Base-by-base conservation (phyloP, 2,329 filamentous ascomycete species). In the Ploettnerulaceae sp. region DNA sequence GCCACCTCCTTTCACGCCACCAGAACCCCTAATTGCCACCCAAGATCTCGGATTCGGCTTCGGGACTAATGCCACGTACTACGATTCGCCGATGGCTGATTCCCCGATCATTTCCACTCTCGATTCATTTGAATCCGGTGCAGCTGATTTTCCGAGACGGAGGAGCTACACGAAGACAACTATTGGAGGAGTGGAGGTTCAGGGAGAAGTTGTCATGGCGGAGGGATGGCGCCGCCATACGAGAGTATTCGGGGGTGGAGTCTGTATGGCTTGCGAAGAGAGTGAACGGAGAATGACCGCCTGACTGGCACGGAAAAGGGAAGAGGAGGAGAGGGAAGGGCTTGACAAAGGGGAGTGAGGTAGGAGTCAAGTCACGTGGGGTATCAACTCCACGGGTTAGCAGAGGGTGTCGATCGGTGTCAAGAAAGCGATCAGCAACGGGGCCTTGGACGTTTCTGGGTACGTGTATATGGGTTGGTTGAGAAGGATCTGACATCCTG, bases 201-300 rank as follows among this genome's bases (percentile, higher is more conserved):
- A 33, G 6, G 57, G 55, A 3, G 57, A 59, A 38, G 53, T 59
- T 34, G 38, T 58, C 4, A 47, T 49, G 15, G 49, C 29, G 3
- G 52, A 57, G 14, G 52, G 50, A 17, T 59, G 57, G 57, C 42
- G 52, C 20, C 37, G 57, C 35, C 57, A 59, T 31, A 59, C 57
- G 12, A 44, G 51, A 20, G 57, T 59, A 12, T 59, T 58, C 41
- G 57, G 57, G 2, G 57, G 57, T 11, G 55, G 57, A 3, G 57
- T 59, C 2, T 59, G 57, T 31, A 38, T 42, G 24, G 55, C 55
- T 2, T 59, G 57, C 34, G 36, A 51, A 40, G 56, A 59, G 33
- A 51, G 47, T 24, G 51, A 57, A 18, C 31, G 35, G 17, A 35
- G 36, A 24, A 47, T 41, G 45, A 47, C 34, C 22, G 45, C 45